Evolutionary conservation across 495 filamentous ascomycete genomes (phyloP).

Genomic region (Emericellopsis terricola): DNA sequence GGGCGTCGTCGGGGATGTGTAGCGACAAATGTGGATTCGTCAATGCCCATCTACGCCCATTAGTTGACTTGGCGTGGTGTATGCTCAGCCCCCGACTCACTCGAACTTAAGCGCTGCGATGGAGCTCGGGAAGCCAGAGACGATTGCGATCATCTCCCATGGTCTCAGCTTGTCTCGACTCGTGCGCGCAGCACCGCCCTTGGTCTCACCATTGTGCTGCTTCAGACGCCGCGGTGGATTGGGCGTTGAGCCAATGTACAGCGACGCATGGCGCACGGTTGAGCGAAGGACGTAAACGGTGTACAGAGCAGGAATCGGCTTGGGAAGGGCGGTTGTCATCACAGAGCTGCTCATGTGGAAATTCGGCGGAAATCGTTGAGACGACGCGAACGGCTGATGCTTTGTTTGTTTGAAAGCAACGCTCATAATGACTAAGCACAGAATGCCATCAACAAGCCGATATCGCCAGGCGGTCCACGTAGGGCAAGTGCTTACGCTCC

Average conservation of each 20-base stretch:
- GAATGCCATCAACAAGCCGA: too few species aligned
- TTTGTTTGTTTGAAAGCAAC: background rate
- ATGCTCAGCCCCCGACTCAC: too few species aligned
- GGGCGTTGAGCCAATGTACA: slow-evolving; percentile 87
- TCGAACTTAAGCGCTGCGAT: slow-evolving; percentile 89
- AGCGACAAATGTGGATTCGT: slow-evolving; percentile 61
- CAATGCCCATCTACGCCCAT: slow-evolving; percentile 79
- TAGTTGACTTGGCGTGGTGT: too few species aligned
- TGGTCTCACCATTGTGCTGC: slow-evolving; percentile 73
- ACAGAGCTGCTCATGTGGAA: too few species aligned
- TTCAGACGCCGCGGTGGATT: slow-evolving; percentile 63
- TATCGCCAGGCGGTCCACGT: too few species aligned
- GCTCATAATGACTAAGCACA: slow-evolving; percentile 1
- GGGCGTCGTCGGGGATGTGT: slow-evolving; percentile 44
- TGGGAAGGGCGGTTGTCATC: slow-evolving; percentile 14
- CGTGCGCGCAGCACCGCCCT: slow-evolving; percentile 67
- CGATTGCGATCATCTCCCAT: slow-evolving; percentile 85
- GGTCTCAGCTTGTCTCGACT: slow-evolving; percentile 46
- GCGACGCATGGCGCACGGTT: slow-evolving; percentile 37
- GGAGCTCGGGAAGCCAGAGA: slow-evolving; percentile 75
- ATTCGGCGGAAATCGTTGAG: too few species aligned
- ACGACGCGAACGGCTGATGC: too few species aligned
- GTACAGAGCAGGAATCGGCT: slow-evolving; percentile 36
- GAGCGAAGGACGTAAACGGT: slow-evolving; percentile 75
- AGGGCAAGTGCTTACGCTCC: too few species aligned